These are phyloP conservation scores for Thermomucor indicae-seudaticae DNA, from an alignment of 371 early-diverging fungal genomes.

Conservation along the genomic window DNA sequence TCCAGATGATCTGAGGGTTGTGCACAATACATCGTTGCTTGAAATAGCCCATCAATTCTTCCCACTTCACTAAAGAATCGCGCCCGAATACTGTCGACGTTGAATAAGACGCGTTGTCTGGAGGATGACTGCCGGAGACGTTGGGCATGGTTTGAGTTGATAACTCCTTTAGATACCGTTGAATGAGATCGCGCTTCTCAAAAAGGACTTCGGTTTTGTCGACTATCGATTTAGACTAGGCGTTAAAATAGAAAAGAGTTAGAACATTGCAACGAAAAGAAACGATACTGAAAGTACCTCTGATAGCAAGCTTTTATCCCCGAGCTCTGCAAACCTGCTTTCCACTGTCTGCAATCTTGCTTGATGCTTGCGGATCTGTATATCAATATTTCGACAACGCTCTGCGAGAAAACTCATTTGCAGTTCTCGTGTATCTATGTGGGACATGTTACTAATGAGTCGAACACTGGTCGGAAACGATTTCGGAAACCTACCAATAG, in stretches of 20 bases:
- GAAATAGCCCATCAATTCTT: conserved; percentile 42
- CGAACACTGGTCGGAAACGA: neutral
- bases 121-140: conserved; percentile 1
- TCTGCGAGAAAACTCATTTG: conserved; percentile 51
- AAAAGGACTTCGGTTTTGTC: conserved; percentile 40
- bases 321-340: conserved; percentile 16
- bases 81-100: conserved; percentile 29
- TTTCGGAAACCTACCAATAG: conserved; percentile 27
- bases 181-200: conserved; percentile 39
- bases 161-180: conserved; percentile 30
- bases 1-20: conserved; percentile 51
- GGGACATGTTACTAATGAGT: neutral
- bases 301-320: conserved; percentile 15
- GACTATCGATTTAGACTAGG: conserved; percentile 33
- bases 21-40: conserved; percentile 46
- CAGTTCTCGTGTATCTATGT: conserved; percentile 48
- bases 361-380: conserved; percentile 53
- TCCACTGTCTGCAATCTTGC: conserved; percentile 34
- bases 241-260: too few species aligned
- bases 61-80: conserved; percentile 35
- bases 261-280: too few species aligned
- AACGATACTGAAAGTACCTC: conserved; percentile 18
- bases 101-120: conserved; percentile 12
- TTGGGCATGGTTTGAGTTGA: conserved; percentile 22
- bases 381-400: conserved; percentile 56